Base-by-base conservation (phyloP, 805 yeast species). In the Ogataea allantospora region DNA sequence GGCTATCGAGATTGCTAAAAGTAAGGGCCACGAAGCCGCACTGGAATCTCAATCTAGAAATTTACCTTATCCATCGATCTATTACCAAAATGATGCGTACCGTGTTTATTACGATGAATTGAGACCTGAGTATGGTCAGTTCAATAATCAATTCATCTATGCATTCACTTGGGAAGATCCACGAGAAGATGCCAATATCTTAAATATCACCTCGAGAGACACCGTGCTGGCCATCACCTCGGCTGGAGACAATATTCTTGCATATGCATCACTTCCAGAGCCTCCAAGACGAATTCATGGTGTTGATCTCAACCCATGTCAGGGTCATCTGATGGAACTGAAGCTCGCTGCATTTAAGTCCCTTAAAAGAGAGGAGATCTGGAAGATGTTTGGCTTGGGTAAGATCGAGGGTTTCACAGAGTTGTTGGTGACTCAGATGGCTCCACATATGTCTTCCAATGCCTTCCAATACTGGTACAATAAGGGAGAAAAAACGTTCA, bases 101-200 rank as follows among this genome's bases (percentile, higher is more conserved):
- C 71, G 95, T 54, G 88, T 84, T 27, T 85, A 78, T 63, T 85
- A 79, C 53, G 88, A 85, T 58, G 91, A 83, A 53, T 58, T 78
- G 47, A 75, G 76, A 53, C 78, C 82, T 6, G 73, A 73, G 48
- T 81, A 81, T 56, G 74, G 72, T 33, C 88, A 83, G 59, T 85
- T 85, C 66, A 77, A 75, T 42, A 73, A 83, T 54, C 88, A 85
- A 63, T 85, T 83, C 59, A 86, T 85, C 43, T 86, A 85, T 56
- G 89, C 95, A 4, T 85, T 85, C 62, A 85, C 95, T 6, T 85
- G 95, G 95, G 95, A 85, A 62, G 95, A 86, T 56, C 95, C 95
- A 20, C 71, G 83, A 40, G 93, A 83, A 63, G 95, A 85, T 64
- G 75, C 77, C 43, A 70, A 70, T 33, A 80, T 85, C 39, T 68